A percentile compares a stretch with the other conserved stretches of the same genome.
phyloP scores from a whole-genome alignment of 768 basidiomycete genomes.

The Boletales sp. region DNA sequence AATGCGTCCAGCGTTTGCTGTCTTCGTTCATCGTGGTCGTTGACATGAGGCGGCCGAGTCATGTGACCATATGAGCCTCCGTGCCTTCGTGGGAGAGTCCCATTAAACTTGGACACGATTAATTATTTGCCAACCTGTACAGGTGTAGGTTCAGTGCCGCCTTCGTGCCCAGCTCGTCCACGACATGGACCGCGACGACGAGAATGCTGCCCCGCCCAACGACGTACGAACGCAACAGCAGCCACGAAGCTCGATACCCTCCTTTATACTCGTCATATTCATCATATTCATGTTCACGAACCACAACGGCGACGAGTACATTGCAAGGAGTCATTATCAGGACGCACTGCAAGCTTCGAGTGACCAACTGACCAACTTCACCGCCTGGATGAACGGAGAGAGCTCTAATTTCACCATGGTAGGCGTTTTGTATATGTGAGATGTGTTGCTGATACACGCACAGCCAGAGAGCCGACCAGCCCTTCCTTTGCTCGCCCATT shows the following conservation, averaged over 20 bases:
- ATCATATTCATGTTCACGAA: slow-evolving; percentile 79
- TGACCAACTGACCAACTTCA: slow-evolving; percentile 66
- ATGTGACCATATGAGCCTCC: slow-evolving; percentile 14
- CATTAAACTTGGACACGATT: no score
- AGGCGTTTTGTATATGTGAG: slow-evolving; percentile 16
- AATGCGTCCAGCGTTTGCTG: slow-evolving; percentile 50
- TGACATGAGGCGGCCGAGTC: slow-evolving; percentile 4
- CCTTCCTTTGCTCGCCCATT: slow-evolving; percentile 45
- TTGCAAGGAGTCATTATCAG: slow-evolving; percentile 61
- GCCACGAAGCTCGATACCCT: slow-evolving; percentile 61
- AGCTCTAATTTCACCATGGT: slow-evolving; percentile 65
- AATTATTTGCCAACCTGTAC: no score
- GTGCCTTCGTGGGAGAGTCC: no score
- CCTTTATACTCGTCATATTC: slow-evolving; percentile 70
- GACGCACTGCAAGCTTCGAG: slow-evolving; percentile 56
- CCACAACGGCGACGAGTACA: slow-evolving; percentile 64
- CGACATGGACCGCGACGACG: slow-evolving; percentile 31
- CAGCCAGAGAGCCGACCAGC: slow-evolving; percentile 48
- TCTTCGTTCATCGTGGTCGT: slow-evolving; percentile 22
- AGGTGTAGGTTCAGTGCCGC: background rate
- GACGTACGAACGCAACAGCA: slow-evolving; percentile 23
- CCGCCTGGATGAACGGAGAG: slow-evolving; percentile 70
- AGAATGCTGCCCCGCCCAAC: slow-evolving; percentile 8
- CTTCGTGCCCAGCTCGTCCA: background rate
- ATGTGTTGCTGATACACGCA: slow-evolving; percentile 2